phyloP scores from a whole-genome alignment of 805 yeast species.

The Candida ortonii region DNA sequence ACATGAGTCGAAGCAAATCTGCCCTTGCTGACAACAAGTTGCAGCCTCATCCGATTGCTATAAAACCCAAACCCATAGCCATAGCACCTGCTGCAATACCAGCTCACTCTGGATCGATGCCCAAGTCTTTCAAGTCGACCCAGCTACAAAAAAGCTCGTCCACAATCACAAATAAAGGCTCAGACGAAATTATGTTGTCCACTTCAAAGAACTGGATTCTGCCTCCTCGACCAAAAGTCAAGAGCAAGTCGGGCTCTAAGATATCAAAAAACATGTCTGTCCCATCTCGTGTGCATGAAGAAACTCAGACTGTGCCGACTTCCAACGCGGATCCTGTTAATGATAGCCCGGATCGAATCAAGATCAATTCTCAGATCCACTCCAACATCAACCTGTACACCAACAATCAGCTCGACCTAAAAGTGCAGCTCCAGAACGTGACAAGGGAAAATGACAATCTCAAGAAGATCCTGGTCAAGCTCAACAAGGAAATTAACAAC shows the following conservation, averaged over 20 bases:
- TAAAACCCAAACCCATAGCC: conserved; percentile 29
- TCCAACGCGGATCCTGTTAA: conserved; percentile 14
- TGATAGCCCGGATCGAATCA: conserved; percentile 17
- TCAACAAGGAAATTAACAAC: conserved; percentile 39
- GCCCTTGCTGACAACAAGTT: conserved; percentile 9
- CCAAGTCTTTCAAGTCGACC: conserved; percentile 5
- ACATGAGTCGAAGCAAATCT: conserved; percentile 13
- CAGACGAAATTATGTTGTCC: conserved; percentile 33
- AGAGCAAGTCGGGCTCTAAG: conserved; percentile 16
- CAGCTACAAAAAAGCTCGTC: conserved; percentile 13
- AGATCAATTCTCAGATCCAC: conserved; percentile 35
- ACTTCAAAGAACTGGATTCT: conserved; percentile 46
- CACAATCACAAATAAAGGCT: conserved; percentile 23
- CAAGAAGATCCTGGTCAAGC: conserved; percentile 38
- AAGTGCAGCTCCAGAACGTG: conserved; percentile 39
- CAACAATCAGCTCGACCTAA: conserved; percentile 32
- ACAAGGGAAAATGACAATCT: conserved; percentile 43
- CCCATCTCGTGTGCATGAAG: conserved; percentile 6
- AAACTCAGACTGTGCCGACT: conserved; percentile 10
- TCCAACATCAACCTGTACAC: conserved; percentile 34
- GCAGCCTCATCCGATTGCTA: conserved; percentile 30
- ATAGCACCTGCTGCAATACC: conserved; percentile 21
- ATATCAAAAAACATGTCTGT: conserved; percentile 4
- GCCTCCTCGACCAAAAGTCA: conserved; percentile 51
- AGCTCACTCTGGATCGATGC: conserved; percentile 3